These are phyloP conservation scores for Arachis hypogaea DNA, from an alignment of 306 rosid genomes.

Conservation along the genomic window DNA sequence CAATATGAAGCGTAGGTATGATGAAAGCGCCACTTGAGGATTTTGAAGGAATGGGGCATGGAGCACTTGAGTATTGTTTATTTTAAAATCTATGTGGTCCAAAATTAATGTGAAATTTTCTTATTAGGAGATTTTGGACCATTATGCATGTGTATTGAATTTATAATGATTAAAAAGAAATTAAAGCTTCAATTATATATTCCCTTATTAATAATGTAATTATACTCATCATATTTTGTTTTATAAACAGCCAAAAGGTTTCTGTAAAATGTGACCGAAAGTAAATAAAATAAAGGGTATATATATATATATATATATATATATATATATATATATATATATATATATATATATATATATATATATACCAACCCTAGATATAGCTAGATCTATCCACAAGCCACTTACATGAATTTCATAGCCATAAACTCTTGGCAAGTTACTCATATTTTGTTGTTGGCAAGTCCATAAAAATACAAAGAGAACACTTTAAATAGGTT, in stretches of 20 bases:
- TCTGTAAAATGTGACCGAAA: too few relatives aligned
- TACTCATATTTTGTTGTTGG: too few relatives aligned
- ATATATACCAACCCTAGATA: conserved; percentile 13
- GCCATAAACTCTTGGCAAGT: background rate
- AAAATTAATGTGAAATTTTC: background rate
- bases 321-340: conserved; percentile 10
- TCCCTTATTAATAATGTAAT: too few relatives aligned
- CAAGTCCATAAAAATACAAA: too few relatives aligned
- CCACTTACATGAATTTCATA: conserved; percentile 27
- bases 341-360: conserved; percentile 17
- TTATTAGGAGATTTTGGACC: too few relatives aligned
- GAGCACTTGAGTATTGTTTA: background rate
- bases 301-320: conserved; percentile 20
- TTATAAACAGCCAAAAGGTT: too few relatives aligned
- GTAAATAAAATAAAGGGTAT: conserved; percentile 14
- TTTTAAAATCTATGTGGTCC: conserved; percentile 36
- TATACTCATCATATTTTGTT: too few relatives aligned
- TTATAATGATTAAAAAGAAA: too few relatives aligned
- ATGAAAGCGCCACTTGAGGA: conserved; percentile 5
- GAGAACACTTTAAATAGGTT: too few relatives aligned
- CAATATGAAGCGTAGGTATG: conserved; percentile 33
- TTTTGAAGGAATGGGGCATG: conserved; percentile 18
- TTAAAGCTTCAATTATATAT: too few relatives aligned
- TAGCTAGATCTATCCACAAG: background rate
- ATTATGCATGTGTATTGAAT: too few relatives aligned